A percentile compares a stretch with the other conserved stretches of the same genome.
phyloP scores from a whole-genome alignment of 305 asterid species.

The Solanum hybrid region DNA sequence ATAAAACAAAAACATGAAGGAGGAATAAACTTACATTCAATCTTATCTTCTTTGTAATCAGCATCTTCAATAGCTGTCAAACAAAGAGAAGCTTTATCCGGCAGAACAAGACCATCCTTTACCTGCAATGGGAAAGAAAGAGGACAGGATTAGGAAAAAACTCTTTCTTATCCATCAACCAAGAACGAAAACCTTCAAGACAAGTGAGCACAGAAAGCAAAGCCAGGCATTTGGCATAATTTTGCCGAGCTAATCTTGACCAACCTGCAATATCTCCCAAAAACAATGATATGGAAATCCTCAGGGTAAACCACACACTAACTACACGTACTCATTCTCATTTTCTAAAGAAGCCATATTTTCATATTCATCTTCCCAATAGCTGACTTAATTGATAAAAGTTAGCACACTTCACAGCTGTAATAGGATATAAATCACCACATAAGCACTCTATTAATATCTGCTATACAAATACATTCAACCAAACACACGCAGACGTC shows the following conservation, averaged over 20 bases:
- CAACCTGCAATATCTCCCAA: neutral
- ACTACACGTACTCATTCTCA: neutral
- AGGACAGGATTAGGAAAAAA: neutral
- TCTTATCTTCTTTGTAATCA: conserved; percentile 92
- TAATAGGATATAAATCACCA: neutral
- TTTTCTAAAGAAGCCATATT: neutral
- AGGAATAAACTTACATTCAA: conserved; percentile 61
- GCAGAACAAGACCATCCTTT: conserved; percentile 67
- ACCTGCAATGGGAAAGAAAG: conserved; percentile 35
- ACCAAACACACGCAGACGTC: neutral
- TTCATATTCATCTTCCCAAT: neutral
- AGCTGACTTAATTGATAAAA: neutral
- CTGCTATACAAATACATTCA: neutral
- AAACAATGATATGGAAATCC: neutral
- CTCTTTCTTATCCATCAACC: neutral
- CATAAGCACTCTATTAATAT: neutral
- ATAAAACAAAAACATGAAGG: neutral
- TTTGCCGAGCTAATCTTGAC: neutral
- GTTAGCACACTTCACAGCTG: neutral
- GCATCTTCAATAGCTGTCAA: conserved; percentile 97
- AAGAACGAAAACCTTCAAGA: neutral
- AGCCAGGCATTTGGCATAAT: neutral
- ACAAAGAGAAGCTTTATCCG: conserved; percentile 81
- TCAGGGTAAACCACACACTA: neutral
- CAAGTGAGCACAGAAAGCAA: neutral